Conservation (phyloP, 1,139 yeast species). For the Debaryomyces psychrophilus region DNA sequence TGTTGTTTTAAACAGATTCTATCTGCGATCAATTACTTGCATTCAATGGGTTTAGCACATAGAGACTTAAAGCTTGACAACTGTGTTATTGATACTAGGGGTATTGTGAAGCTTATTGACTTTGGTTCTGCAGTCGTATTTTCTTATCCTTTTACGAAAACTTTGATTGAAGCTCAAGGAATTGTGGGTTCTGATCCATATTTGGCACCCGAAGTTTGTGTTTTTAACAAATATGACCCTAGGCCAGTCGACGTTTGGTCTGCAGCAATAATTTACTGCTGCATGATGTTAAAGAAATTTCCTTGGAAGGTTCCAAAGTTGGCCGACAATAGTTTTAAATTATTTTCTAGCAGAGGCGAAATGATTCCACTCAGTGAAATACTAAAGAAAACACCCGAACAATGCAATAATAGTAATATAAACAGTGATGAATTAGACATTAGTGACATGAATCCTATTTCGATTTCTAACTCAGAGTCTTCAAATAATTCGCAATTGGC, state of each 20-base stretch:
- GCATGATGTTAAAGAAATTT: slow-evolving; percentile 91
- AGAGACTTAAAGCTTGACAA: slow-evolving; percentile 92
- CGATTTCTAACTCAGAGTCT: slow-evolving; percentile 6
- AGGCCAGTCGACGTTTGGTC: slow-evolving; percentile 97
- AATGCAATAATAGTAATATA: slow-evolving; percentile 28
- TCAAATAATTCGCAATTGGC: slow-evolving; percentile 18
- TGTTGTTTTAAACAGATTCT: slow-evolving; percentile 90
- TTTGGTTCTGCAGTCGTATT: slow-evolving; percentile 95
- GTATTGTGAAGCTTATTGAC: slow-evolving; percentile 88
- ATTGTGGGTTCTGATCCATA: slow-evolving; percentile 95
- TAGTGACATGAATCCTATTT: slow-evolving; percentile 18
- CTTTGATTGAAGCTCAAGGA: slow-evolving; percentile 81
- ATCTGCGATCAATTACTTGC: slow-evolving; percentile 80
- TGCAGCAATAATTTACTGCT: slow-evolving; percentile 90
- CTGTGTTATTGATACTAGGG: slow-evolving; percentile 83
- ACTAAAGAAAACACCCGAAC: slow-evolving; percentile 43
- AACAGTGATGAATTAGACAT: slow-evolving; percentile 32
- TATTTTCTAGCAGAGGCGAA: slow-evolving; percentile 57
- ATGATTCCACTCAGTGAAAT: slow-evolving; percentile 42
- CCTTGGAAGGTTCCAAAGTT: slow-evolving; percentile 97
- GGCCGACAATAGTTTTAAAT: slow-evolving; percentile 79
- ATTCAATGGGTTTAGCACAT: slow-evolving; percentile 87
- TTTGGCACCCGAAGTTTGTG: slow-evolving; percentile 91
- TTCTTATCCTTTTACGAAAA: slow-evolving; percentile 85
- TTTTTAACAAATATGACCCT: slow-evolving; percentile 81